These are phyloP conservation scores for Penicillium antarcticum DNA, from an alignment of 495 filamentous ascomycete genomes.

Conservation along the genomic window DNA sequence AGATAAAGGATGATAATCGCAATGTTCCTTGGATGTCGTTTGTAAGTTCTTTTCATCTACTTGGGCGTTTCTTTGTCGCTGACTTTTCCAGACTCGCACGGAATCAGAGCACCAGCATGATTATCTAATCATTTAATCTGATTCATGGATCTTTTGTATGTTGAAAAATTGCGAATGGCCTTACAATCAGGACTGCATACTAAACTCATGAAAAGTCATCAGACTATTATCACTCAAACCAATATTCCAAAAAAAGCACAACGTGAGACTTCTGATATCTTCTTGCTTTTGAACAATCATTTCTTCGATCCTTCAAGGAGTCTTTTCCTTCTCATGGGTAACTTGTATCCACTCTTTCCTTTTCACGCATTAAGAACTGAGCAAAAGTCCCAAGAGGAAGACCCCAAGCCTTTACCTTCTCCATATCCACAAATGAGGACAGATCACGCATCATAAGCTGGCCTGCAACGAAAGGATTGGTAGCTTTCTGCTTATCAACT, in stretches of 20 bases:
- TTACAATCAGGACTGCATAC: too few species aligned
- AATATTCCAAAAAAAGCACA: too few species aligned
- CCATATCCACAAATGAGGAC: slow-evolving; percentile 30
- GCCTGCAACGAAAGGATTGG: slow-evolving; percentile 27
- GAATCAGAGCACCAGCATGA: slow-evolving; percentile 18
- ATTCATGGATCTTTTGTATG: background rate
- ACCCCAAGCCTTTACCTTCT: slow-evolving; percentile 29
- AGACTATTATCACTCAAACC: too few species aligned
- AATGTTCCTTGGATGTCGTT: slow-evolving; percentile 36
- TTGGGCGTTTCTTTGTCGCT: background rate
- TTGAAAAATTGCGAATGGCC: too few species aligned
- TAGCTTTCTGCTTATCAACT: slow-evolving; percentile 16
- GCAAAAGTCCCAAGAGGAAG: slow-evolving; percentile 33
- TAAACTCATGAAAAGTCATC: too few species aligned
- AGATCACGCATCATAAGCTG: slow-evolving; percentile 31
- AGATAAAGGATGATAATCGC: slow-evolving; percentile 18
- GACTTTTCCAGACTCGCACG: slow-evolving; percentile 16
- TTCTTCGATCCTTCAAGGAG: too few species aligned
- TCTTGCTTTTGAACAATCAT: too few species aligned
- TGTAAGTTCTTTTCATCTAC: slow-evolving; percentile 25
- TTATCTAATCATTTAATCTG: slow-evolving; percentile 22
- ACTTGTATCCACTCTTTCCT: slow-evolving; percentile 13
- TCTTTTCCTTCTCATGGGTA: slow-evolving; percentile 9
- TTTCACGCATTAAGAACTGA: slow-evolving; percentile 37
- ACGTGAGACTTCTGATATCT: too few species aligned